Percentiles rank a stretch among this genome's conserved stretches.
Conservation (phyloP, 2,329 filamentous ascomycete genomes). For the Botrytis elliptica region DNA sequence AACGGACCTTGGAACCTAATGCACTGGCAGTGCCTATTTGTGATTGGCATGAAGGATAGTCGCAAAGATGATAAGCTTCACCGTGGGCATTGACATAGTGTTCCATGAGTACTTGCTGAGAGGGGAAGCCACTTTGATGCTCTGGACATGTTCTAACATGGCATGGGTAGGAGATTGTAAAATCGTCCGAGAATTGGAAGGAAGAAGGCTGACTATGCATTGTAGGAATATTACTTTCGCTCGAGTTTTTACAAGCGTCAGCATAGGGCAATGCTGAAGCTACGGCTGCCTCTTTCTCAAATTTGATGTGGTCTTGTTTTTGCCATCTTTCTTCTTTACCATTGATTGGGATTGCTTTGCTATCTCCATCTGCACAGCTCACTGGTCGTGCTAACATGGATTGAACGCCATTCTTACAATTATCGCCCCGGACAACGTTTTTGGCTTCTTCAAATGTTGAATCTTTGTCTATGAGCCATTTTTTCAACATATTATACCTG, state of each 20-base stretch:
- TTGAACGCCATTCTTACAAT: not conserved
- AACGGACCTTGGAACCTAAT: not conserved
- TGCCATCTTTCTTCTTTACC: not conserved
- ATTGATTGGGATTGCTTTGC: not conserved
- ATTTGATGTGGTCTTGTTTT: not conserved
- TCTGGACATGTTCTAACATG: conserved; percentile 7
- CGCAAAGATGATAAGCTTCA: conserved; percentile 1
- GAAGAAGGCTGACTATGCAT: not conserved
- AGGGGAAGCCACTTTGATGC: not conserved
- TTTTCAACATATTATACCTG: not conserved
- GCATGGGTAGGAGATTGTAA: not conserved
- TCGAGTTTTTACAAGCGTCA: not conserved
- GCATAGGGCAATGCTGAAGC: not conserved
- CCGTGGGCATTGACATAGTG: not conserved
- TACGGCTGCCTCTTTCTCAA: not conserved
- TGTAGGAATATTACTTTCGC: not conserved
- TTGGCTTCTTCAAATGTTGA: not conserved
- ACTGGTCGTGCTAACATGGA: not conserved
- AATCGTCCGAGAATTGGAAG: not conserved
- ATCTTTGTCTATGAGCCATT: not conserved
- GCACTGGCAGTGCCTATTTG: not conserved
- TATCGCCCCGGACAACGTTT: not conserved
- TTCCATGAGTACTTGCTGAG: not conserved
- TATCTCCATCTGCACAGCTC: not conserved
- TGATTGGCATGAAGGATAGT: conserved; percentile 12